Base-by-base conservation (phyloP, 768 basidiomycete genomes). In the Amanita polypyramis region DNA sequence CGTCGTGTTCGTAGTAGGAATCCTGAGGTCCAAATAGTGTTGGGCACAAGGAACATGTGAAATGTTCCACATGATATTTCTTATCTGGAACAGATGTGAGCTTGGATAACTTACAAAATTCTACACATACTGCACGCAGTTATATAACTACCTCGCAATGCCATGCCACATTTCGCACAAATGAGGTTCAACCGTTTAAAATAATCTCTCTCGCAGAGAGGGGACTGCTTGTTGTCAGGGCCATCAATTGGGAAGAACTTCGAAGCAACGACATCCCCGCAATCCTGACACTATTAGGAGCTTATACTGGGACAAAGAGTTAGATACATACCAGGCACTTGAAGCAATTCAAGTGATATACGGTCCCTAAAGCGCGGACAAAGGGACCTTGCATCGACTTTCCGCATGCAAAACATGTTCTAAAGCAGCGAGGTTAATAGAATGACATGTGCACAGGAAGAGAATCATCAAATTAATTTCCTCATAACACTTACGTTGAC, bases 221-320 rank as follows among this genome's bases (percentile, higher is more conserved):
- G 95, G 52, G 85, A 81, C 58, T 91, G 93, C 62, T 79, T 85
- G 52, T 85, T 81, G 58, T 92, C 91, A 39, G 80, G 74, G 1
- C 91, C 90, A 59, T 98, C 95, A 58, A 98, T 89, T 15, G 96
- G 95, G 65, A 99, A 99, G 72, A 99, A 99, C 64, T 98, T 99
- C 52, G 88, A 87, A 23, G 96, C 96, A 36, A 99, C 96, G 40
- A 97, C 87, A 58, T 86, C 83, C 56, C 89, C 85, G 60, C 96
- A 99, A 62, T 99, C 96, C 95, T 97, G 60, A 19, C 15, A 44
- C 44, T 17, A 52, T 50, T 45, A 20, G 29, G 7, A 40, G 23
- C 38, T 21, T 36, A 35, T 40, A 29, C 9, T 33, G 34, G 34
- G 30, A 51, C 12, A 12, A 32, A 35, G 21, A 45, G 36, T 44